phyloP scores from a whole-genome alignment of 164 flowering plant genomes.

The grape (Vitis vinifera) region ASM3070453v1 NC_081808.1:981501-982000 shows the following conservation, averaged over 20 bases:
- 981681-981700: background rate
- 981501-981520: background rate
- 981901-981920: background rate
- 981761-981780: constrained; percentile 68
- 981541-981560: background rate
- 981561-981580: background rate
- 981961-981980: too few relatives aligned
- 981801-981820: constrained; percentile 59
- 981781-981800: constrained; percentile 67
- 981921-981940: too few relatives aligned
- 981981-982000: too few relatives aligned
- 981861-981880: background rate
- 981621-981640: background rate
- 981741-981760: constrained; percentile 45
- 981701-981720: background rate
- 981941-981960: too few relatives aligned
- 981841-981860: constrained; percentile 47
- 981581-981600: background rate
- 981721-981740: constrained; percentile 23
- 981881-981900: background rate
- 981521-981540: background rate
- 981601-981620: background rate
- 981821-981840: constrained; percentile 72
- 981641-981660: too few relatives aligned
- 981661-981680: background rate